Base-by-base conservation (phyloP, 1,284 basidiomycete genomes). In the Apiotrichum gamsii region DNA sequence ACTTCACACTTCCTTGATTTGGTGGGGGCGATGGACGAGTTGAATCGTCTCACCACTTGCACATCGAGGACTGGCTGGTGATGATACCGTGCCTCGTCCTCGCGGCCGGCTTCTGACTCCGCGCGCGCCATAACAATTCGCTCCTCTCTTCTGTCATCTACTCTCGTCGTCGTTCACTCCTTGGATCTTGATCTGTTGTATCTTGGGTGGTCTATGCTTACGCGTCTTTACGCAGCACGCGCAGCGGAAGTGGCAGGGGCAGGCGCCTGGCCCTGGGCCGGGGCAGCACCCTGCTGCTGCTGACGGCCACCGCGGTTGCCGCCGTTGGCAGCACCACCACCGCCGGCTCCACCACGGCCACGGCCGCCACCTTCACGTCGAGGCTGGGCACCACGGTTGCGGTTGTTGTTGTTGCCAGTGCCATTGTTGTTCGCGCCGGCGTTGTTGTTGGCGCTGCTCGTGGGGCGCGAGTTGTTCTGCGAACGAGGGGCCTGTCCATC, bases 21-120 rank as follows among this genome's bases (percentile, higher is more conserved):
- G 16, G 16, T 23, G 41, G 47, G 25, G 40, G 48, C 39, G 31
- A 35, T 40, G 34, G 29, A 23, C 40, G 46, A 51, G 53, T 54
- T 54, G 53, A 54, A 51, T 51, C 49, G 20, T 40, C 8, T n/a
- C 35, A 37, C 24, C 47, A 49, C 47, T 53, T 53, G 33, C 44
- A 44, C 38, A 28, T 11, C 21, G 28, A 39, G 33, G 19, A 21
- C 24, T 28, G 33, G 10, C 31, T 28, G n/a, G n/a, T n/a, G n/a
- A n/a, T n/a, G n/a, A n/a, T n/a, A n/a, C n/a, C n/a, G n/a, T n/a
- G n/a, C n/a, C n/a, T n/a, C n/a, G n/a, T n/a, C 25, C 11, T 24
- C 20, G 33, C 20, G 30, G 33, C 33, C 24, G 39, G 29, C 25
- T 47, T 35, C 31, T 36, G 39, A 45, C 29, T 23, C 33, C 16